phyloP scores from a whole-genome alignment of 805 yeast species.

The Candida coquimbonensis region DNA sequence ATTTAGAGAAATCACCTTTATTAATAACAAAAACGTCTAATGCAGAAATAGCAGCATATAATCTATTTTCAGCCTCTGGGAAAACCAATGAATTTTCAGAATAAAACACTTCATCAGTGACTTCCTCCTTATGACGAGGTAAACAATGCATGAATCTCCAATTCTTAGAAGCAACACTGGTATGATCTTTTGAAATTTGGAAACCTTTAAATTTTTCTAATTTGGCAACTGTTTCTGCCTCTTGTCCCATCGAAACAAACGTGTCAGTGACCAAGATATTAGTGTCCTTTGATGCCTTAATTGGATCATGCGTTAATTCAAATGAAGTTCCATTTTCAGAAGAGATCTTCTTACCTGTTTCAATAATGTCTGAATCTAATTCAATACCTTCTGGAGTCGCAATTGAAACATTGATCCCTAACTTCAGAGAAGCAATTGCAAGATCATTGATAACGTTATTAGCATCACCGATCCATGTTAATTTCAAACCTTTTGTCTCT shows the following conservation, averaged over 20 bases:
- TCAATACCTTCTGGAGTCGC: slow-evolving; percentile 79
- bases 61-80: slow-evolving; percentile 92
- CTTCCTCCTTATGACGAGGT: slow-evolving; percentile 94
- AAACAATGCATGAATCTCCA: slow-evolving; percentile 98
- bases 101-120: slow-evolving; percentile 87
- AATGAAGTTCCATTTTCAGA: slow-evolving; percentile 43
- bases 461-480: slow-evolving; percentile 96
- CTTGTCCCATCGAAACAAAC: slow-evolving; percentile 98
- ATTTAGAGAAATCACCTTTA: slow-evolving; percentile 51
- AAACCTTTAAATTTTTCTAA: slow-evolving; percentile 79
- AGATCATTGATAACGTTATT: slow-evolving; percentile 94
- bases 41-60: slow-evolving; percentile 94
- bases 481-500: slow-evolving; percentile 50
- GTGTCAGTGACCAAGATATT: slow-evolving; percentile 91
- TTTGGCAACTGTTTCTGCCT: slow-evolving; percentile 62
- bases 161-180: slow-evolving; percentile 49
- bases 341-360: slow-evolving; percentile 48
- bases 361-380: slow-evolving; percentile 48
- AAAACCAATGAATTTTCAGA: slow-evolving; percentile 79
- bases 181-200: slow-evolving; percentile 69
- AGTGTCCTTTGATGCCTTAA: slow-evolving; percentile 65
- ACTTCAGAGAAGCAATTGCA: slow-evolving; percentile 77
- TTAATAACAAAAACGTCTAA: slow-evolving; percentile 84
- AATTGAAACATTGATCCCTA: slow-evolving; percentile 74
- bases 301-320: slow-evolving; percentile 64